These are phyloP conservation scores for Wickerhamomyces queroliae DNA, from an alignment of 805 yeast genomes.

Conservation along the genomic window DNA sequence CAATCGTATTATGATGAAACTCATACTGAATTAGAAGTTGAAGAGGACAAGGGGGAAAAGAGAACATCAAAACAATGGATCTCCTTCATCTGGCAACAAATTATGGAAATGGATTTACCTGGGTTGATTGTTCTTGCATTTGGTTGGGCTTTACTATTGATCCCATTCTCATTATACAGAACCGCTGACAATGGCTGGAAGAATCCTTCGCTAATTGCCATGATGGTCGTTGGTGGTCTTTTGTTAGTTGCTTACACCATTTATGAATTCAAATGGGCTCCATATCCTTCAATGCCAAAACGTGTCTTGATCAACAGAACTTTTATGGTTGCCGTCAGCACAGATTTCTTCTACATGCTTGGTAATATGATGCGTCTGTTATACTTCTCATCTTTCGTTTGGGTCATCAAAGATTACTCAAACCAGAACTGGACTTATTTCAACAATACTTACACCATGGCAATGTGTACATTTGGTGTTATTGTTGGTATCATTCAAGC, in stretches of 20 bases:
- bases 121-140: conserved; percentile 33
- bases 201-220: conserved; percentile 36
- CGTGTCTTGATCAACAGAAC: conserved; percentile 31
- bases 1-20: conserved; percentile 8
- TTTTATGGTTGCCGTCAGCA: conserved; percentile 26
- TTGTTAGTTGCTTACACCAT: conserved; percentile 27
- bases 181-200: conserved; percentile 29
- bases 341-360: conserved; percentile 27
- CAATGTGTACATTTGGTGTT: conserved; percentile 32
- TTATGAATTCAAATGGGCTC: conserved; percentile 31
- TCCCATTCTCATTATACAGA: conserved; percentile 32
- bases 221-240: conserved; percentile 35
- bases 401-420: conserved; percentile 26
- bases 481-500: conserved; percentile 30
- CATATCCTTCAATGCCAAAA: conserved; percentile 32
- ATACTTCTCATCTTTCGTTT: conserved; percentile 30
- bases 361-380: conserved; percentile 24
- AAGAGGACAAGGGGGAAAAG: neutral
- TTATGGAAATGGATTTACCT: conserved; percentile 32
- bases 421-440: conserved; percentile 31
- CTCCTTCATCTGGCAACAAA: conserved; percentile 5
- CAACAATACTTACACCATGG: conserved; percentile 30
- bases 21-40: no score
- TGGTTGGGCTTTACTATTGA: conserved; percentile 31
- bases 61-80: neutral